Evolutionary conservation across 768 basidiomycete species (phyloP), one percentile per base, ranked within the genome.

Genomic region (Hortiboletus flavorubellus): DNA sequence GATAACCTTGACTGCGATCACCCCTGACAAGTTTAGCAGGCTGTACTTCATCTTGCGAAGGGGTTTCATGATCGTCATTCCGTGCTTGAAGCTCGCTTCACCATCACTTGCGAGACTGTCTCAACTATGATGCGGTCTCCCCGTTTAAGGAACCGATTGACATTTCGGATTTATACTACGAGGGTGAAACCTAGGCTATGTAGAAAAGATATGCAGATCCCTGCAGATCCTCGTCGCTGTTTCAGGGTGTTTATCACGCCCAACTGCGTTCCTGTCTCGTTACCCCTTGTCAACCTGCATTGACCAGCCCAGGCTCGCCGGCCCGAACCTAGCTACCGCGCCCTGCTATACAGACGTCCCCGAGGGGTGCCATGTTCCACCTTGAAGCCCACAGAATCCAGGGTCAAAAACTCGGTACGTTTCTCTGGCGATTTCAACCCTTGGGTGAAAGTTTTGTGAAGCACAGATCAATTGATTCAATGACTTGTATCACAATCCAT

Each of bases 171-270:
- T 47, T 49, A 54, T 42, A 52, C 55, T 63, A 50, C 52, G 49
- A 54, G 37, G 16, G n/a, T 57, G 53, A 59, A 58, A 56, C 49
- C 33, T 21, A 26, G 26, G 4, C 26, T 39, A 33, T 37, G 55
- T 23, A 47, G 49, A 53, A 55, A 54, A 34, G 40, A 43, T 35
- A 49, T 33, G 58, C 33, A 63, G 61, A 61, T 59, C 56, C 51
- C 42, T 67, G 62, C 41, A 67, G 59, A 66, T 67, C 66, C 41
- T 59, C 16, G 43, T 56, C 42, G 23, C 38, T 35, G 64, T 66
- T 66, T 63, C 60, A 66, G 49, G 46, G 43, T 40, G 55, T 35
- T 46, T 41, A 55, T 63, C 53, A 52, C 46, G 30, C 41, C 51
- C 46, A 55, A 53, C 55, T 59, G 64, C 64, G 64, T 42, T 44